A percentile compares a stretch with the other conserved stretches of the same genome.
phyloP scores from a whole-genome alignment of 1,139 yeast species.

The Hansenula sp. region DNA sequence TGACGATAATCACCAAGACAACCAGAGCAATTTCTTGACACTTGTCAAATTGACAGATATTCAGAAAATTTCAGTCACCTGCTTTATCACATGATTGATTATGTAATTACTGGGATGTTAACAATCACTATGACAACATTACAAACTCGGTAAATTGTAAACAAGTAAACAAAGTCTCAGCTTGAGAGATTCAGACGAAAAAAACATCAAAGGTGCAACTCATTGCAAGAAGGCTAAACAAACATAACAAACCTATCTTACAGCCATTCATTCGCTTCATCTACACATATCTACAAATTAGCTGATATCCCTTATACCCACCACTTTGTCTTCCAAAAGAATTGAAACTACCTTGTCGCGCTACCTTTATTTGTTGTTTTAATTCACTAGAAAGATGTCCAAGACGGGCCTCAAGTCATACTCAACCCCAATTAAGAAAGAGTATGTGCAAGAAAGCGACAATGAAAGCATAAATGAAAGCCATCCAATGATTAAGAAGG shows the following conservation, averaged over 20 bases:
- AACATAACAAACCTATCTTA: no score
- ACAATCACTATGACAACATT: neutral
- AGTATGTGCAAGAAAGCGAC: neutral
- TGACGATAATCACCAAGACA: slow-evolving; percentile 1
- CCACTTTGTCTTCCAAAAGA: no score
- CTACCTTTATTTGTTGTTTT: no score
- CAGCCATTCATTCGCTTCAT: no score
- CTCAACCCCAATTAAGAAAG: neutral
- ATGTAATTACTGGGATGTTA: neutral
- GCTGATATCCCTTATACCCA: neutral
- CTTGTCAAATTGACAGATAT: neutral
- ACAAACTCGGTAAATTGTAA: slow-evolving; percentile 1
- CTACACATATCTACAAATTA: no score
- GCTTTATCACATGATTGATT: neutral
- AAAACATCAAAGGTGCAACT: slow-evolving; percentile 1
- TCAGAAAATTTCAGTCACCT: no score
- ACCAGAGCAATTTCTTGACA: neutral
- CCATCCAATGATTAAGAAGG: slow-evolving; percentile 1
- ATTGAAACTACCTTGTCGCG: no score
- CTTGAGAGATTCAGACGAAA: neutral
- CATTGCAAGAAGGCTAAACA: no score
- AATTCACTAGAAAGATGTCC: neutral
- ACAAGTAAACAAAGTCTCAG: slow-evolving; percentile 1
- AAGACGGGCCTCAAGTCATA: neutral
- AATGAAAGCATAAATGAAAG: neutral